Evolutionary conservation across 345 rosid species (phyloP).

Genomic region (Diplotaxis tenuifolia): DNA sequence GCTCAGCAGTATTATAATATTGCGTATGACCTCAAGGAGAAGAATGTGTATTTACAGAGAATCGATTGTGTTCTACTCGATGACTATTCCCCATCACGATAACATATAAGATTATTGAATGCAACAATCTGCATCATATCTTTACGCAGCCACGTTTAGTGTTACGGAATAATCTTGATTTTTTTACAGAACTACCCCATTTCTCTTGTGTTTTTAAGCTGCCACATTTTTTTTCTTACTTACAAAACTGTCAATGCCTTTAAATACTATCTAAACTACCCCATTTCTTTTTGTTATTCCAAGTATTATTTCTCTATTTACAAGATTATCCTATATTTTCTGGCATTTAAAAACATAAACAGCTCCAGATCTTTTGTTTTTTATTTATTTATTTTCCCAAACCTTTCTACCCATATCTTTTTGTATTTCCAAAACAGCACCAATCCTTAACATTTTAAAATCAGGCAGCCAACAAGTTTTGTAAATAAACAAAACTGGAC

Average conservation of each 20-base stretch:
- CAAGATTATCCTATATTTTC: not conserved
- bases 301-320: not conserved
- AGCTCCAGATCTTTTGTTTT: not conserved
- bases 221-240: no score
- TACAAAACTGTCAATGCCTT: not conserved
- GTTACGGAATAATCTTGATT: not conserved
- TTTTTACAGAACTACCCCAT: no score
- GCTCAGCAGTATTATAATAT: slow-evolving; percentile 36
- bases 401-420: no score
- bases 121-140: not conserved
- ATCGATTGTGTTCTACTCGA: slow-evolving; percentile 35
- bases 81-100: slow-evolving; percentile 30
- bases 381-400: no score
- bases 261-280: no score
- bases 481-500: no score
- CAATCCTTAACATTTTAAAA: no score
- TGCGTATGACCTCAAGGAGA: slow-evolving; percentile 26
- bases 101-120: not conserved
- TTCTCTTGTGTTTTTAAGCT: no score
- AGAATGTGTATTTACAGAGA: slow-evolving; percentile 30
- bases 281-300: not conserved
- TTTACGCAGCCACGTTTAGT: not conserved
- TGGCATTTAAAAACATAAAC: no score
- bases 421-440: no score
- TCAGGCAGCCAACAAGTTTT: no score